Conservation (phyloP, 345 rosid genomes). For the Microthlaspi erraticum region DNA sequence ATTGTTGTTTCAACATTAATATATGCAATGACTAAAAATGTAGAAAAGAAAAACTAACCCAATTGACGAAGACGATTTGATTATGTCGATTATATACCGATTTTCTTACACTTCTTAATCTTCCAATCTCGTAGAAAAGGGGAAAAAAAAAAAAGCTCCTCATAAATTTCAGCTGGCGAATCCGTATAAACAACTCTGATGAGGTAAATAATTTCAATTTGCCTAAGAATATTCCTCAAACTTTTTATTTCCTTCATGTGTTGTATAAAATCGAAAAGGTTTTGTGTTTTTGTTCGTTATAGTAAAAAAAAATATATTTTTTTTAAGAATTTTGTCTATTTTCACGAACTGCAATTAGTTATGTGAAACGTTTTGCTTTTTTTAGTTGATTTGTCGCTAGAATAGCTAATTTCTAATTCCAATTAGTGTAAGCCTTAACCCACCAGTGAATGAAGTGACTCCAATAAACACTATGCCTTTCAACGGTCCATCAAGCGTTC, state of each 20-base stretch:
- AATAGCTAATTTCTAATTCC: background rate
- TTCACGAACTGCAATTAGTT: background rate
- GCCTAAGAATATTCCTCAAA: background rate
- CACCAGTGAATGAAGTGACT: constrained; percentile 51
- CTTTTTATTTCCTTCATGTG: no score
- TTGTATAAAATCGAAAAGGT: background rate
- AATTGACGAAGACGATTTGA: no score
- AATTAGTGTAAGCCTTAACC: constrained; percentile 5
- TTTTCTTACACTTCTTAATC: no score
- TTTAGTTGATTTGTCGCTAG: background rate
- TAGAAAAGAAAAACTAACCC: no score
- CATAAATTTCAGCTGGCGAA: constrained; percentile 8
- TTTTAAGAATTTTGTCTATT: background rate
- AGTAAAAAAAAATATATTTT: background rate
- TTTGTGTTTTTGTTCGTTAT: background rate
- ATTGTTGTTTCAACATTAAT: no score
- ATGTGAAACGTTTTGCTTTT: background rate
- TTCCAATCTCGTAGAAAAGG: background rate
- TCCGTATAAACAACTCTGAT: constrained; percentile 4
- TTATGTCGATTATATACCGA: no score
- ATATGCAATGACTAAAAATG: no score
- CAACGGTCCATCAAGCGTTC: constrained; percentile 59
- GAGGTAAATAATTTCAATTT: constrained; percentile 2
- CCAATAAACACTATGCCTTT: constrained; percentile 78
- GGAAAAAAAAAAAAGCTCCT: background rate